A percentile compares a stretch with the other conserved stretches of the same genome.
phyloP scores from a whole-genome alignment of 768 basidiomycete species.

The Mycena amicta region DNA sequence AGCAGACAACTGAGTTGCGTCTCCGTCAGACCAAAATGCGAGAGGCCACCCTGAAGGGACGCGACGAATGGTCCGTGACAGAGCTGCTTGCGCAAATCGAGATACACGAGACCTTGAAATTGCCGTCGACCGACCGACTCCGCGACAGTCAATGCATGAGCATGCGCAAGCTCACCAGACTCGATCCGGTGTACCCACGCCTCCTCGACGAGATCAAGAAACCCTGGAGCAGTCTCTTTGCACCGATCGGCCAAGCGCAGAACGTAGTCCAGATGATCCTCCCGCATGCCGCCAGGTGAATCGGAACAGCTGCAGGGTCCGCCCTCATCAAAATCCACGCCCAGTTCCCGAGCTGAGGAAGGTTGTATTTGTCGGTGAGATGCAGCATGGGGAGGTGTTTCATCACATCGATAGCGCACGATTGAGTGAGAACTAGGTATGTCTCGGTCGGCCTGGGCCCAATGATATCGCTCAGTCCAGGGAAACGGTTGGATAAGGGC shows the following conservation, averaged over 20 bases:
- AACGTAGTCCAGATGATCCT: not conserved
- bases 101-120: not conserved
- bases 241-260: not conserved
- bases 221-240: not conserved
- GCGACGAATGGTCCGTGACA: constrained; percentile 1
- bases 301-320: not conserved
- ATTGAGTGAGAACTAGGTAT: not conserved
- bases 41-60: not conserved
- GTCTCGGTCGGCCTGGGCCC: not conserved
- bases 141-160: not conserved
- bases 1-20: not conserved
- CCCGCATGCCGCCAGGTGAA: not conserved
- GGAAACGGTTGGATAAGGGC: no score
- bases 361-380: not conserved
- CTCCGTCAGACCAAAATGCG: not conserved
- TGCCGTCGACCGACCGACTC: not conserved
- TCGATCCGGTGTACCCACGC: not conserved
- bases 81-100: constrained; percentile 1
- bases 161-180: not conserved
- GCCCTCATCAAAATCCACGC: not conserved
- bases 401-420: not conserved
- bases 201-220: not conserved
- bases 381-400: not conserved
- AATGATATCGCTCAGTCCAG: no score
- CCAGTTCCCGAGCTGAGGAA: not conserved